Conservation (phyloP, 139 green algal species). For the Chlorella sp. region DNA sequence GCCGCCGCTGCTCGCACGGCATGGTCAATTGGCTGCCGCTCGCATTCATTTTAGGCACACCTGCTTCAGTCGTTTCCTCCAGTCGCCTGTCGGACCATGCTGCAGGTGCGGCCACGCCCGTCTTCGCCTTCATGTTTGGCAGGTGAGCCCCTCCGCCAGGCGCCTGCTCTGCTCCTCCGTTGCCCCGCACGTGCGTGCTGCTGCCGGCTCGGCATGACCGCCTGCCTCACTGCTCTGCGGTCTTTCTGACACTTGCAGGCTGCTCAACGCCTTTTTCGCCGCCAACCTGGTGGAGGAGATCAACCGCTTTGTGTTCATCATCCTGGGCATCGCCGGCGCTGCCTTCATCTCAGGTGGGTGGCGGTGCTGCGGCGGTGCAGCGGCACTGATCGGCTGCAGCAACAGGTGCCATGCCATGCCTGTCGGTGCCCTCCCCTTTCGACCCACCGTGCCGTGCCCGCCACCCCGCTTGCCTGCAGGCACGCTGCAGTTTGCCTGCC, state of each 20-base stretch:
- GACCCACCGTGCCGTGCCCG: not conserved
- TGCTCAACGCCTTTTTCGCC: slow-evolving; percentile 9
- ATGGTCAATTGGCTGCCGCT: too few relatives aligned
- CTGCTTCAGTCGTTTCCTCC: not conserved
- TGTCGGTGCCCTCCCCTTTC: not conserved
- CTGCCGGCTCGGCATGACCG: too few relatives aligned
- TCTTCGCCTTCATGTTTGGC: slow-evolving; percentile 9
- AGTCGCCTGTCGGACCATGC: too few relatives aligned
- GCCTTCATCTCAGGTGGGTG: not conserved
- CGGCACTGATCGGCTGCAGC: not conserved
- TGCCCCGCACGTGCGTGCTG: too few relatives aligned
- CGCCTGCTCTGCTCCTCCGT: too few relatives aligned
- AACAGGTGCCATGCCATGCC: not conserved
- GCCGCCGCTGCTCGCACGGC: not conserved
- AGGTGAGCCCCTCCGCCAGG: too few relatives aligned
- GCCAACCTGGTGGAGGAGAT: not conserved
- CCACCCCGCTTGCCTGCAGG: not conserved
- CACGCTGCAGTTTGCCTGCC: slow-evolving; percentile 45
- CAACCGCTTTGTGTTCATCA: not conserved
- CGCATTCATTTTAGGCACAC: too few relatives aligned
- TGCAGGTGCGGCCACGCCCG: slow-evolving; percentile 12
- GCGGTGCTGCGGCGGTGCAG: not conserved
- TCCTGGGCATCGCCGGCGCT: not conserved
- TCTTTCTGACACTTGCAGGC: too few relatives aligned
- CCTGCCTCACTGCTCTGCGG: too few relatives aligned